Percentiles rank a stretch among this genome's conserved stretches.
Evolutionary conservation across 495 filamentous ascomycete species (phyloP).

Genomic region (Podospora comata): DNA sequence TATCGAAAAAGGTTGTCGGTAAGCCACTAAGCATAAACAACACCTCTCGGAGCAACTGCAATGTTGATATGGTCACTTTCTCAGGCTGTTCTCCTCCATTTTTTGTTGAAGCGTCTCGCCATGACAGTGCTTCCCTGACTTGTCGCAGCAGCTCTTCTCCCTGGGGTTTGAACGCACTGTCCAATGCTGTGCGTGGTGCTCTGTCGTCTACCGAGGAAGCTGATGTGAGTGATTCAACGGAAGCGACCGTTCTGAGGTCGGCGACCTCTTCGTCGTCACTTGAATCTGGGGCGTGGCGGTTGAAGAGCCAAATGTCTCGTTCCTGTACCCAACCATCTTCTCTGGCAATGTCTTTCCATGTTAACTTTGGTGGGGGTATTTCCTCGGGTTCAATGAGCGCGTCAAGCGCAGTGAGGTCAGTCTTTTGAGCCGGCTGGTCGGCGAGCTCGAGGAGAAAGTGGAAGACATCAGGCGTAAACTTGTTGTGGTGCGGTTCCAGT

Average conservation of each 20-base stretch:
- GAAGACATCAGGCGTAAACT: constrained; percentile 74
- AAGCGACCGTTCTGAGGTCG: constrained; percentile 35
- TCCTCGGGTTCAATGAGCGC: constrained; percentile 44
- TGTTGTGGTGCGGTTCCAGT: constrained; percentile 49
- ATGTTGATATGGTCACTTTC: constrained; percentile 60
- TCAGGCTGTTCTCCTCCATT: constrained; percentile 35
- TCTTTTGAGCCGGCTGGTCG: constrained; percentile 69
- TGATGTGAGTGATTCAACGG: constrained; percentile 27
- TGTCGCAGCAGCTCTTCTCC: constrained; percentile 46
- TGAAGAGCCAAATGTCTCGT: constrained; percentile 71
- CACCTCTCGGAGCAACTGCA: constrained; percentile 71
- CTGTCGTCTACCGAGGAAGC: constrained; percentile 36
- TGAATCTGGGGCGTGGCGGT: constrained; percentile 71
- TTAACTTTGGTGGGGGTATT: constrained; percentile 47
- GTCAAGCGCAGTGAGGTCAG: constrained; percentile 60
- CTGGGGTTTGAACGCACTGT: constrained; percentile 31
- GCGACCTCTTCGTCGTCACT: constrained; percentile 48
- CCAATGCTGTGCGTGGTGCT: constrained; percentile 36
- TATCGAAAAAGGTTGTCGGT: constrained; percentile 67
- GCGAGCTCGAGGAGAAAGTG: constrained; percentile 78
- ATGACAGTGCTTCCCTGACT: constrained; percentile 61
- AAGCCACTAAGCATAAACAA: constrained; percentile 83
- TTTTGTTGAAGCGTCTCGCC: constrained; percentile 45
- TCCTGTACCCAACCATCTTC: constrained; percentile 69
- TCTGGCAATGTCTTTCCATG: constrained; percentile 71